Evolutionary conservation across 2,329 filamentous ascomycete species (phyloP), one percentile per base, ranked within the genome.

Genomic region (Aspergillus pseudonomiae): DNA sequence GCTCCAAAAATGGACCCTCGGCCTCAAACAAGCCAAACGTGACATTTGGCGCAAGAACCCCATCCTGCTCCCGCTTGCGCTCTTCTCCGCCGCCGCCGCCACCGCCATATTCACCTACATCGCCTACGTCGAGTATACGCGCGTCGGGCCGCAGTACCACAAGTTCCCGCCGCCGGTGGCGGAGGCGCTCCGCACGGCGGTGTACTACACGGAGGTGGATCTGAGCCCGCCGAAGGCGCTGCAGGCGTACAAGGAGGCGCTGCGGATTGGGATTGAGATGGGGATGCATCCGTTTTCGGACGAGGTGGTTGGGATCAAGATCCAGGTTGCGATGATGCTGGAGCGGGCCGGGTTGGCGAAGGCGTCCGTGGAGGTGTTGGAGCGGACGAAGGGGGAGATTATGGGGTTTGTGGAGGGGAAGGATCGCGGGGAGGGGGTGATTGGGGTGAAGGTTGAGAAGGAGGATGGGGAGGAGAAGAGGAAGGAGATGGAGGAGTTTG

Each of bases 251-350:
- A 89, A 89, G 71, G 86, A 91, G 68, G 93, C 94, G 3, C 82
- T 98, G 62, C 83, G 89, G 66, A 84, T 90, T 58, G 93, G 93
- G 62, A 82, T 88, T 57, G 88, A 92, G 72, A 74, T 91, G 57
- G 88, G 89, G 0, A 87, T 99, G 81, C 93, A 98, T 74, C 92
- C 92, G 0, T 96, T 94, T 75, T 94, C 91, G 4, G 91, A 97
- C 70, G 94, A 97, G 75, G 89, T 97, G 39, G 84, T 97, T 69
- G 95, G 95, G 10, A 89, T 98, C 59, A 92, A 93, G 73, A 89
- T 98, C 57, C 89, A 94, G 74, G 84, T 96, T 10, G 89, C 92
- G 1, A 85, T 85, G 11, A 88, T 96, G 84, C 84, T 97, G 66
- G 92, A 97, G 78, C 89, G 90, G 73, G 86, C 92, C 19, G 85